Conservation (phyloP, 495 filamentous ascomycete species). For the Tuber microsphaerosporum region DNA sequence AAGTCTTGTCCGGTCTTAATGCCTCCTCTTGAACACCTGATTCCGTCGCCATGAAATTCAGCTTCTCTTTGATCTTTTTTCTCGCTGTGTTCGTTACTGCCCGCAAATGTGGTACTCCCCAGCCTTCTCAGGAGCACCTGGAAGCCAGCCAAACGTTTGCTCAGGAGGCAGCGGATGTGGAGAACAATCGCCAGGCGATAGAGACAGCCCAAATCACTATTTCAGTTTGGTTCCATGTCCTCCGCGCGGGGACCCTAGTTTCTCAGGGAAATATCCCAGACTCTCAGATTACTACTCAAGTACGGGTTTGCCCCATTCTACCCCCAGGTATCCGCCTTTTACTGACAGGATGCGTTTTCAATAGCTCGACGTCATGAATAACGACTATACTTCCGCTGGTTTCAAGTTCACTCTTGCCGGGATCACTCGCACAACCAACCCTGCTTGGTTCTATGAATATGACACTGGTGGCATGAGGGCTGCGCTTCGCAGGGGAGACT, state of each 20-base stretch:
- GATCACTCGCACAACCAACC: conserved; percentile 54
- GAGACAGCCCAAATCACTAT: conserved; percentile 43
- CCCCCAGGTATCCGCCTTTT: conserved; percentile 12
- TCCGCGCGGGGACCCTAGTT: conserved; percentile 47
- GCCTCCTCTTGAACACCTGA: conserved; percentile 5
- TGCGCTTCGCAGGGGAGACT: conserved; percentile 55
- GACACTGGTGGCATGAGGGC: conserved; percentile 53
- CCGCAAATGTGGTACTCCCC: conserved; percentile 45
- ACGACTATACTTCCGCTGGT: conserved; percentile 48
- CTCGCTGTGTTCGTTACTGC: conserved; percentile 32
- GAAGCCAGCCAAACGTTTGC: conserved; percentile 24
- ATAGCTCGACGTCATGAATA: conserved; percentile 50
- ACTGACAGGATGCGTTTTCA: conserved; percentile 6
- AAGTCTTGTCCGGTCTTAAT: conserved; percentile 10
- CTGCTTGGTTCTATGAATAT: conserved; percentile 50
- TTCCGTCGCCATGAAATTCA: conserved; percentile 22
- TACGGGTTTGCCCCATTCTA: conserved; percentile 11
- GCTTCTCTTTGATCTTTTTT: conserved; percentile 20
- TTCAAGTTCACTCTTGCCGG: conserved; percentile 51
- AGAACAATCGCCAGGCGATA: conserved; percentile 40
- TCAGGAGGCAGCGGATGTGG: conserved; percentile 30
- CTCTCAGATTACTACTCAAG: conserved; percentile 39
- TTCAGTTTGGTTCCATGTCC: conserved; percentile 58
- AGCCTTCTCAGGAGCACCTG: conserved; percentile 44
- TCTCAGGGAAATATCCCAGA: conserved; percentile 51